Conservation (phyloP, 805 yeast species). For the Candida qinlingensis region DNA sequence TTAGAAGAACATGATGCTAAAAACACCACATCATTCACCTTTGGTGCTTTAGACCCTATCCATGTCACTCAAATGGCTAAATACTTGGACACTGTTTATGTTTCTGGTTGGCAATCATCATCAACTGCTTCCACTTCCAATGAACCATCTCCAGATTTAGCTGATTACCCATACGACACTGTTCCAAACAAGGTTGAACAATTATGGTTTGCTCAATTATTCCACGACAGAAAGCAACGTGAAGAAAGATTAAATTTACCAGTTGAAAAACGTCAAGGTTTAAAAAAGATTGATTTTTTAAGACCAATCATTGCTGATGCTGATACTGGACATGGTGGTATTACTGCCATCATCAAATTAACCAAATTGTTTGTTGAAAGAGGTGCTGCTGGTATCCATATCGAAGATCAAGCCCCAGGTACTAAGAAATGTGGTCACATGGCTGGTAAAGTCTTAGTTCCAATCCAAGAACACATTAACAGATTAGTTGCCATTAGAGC, state of each 20-base stretch:
- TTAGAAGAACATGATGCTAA: constrained; percentile 67
- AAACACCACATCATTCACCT: constrained; percentile 78
- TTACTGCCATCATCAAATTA: constrained; percentile 91
- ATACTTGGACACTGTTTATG: constrained; percentile 86
- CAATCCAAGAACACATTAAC: constrained; percentile 95
- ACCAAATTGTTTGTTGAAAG: constrained; percentile 95
- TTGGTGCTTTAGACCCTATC: constrained; percentile 94
- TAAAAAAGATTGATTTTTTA: constrained; percentile 76
- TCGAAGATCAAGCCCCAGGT: constrained; percentile 98
- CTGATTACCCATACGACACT: constrained; percentile 98
- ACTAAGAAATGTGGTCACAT: constrained; percentile 98
- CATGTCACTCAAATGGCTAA: constrained; percentile 97
- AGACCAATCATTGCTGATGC: constrained; percentile 97
- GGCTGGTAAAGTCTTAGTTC: constrained; percentile 98
- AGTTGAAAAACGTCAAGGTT: constrained; percentile 59
- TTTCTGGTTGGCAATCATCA: constrained; percentile 98
- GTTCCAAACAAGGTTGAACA: constrained; percentile 98
- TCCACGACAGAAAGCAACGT: constrained; percentile 95
- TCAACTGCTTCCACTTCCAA: constrained; percentile 96
- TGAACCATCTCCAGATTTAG: constrained; percentile 97
- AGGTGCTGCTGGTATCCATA: constrained; percentile 98
- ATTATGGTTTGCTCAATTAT: constrained; percentile 91
- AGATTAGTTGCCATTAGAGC: constrained; percentile 91
- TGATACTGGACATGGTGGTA: constrained; percentile 98
- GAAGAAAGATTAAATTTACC: constrained; percentile 54